Evolutionary conservation across 805 yeast genomes (phyloP), one percentile per base, ranked within the genome.

Genomic region (Dipodascus geniculatus): DNA sequence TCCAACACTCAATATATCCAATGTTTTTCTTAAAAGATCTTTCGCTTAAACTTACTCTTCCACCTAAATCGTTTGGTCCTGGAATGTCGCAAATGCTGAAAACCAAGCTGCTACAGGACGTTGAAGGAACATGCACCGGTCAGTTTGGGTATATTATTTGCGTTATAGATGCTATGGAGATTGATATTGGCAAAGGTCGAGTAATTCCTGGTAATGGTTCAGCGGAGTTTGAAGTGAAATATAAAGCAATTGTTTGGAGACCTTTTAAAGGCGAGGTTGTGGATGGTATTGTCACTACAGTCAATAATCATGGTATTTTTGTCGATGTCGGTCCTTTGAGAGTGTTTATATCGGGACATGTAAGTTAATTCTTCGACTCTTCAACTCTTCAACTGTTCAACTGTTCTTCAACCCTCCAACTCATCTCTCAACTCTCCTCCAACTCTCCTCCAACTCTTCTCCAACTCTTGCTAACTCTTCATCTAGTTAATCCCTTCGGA

Each of bases 251-350:
- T 52, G 97, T 93, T 33, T 93, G 96, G 95, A 86, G 91, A 65
- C 99, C 99, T 2, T 93, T 93, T 72, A 93, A 93, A 64, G 99
- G 98, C 35, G 99, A 93, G 70, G 99, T 93, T 4, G 98, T 93
- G 23, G 99, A 93, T 69, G 99, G 95, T 3, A 82, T 91, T 22
- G 98, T 93, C 16, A 86, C 96, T 14, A 86, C 87, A 31, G 97
- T 95, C 50, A 73, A 88, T 85, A 68, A 88, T 81, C 85, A 91
- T 83, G 99, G 99, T 6, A 88, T 93, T 60, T 93, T 93, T 68
- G 98, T 96, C 42, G 97, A 93, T 69, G 99, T 93, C 24, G 99
- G 99, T 0, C 99, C 99, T 16, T 74, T 93, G 66, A 82, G 90
- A 22, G 96, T 93, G 42, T 93, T 93, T 68, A 95, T 93, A 22